These are phyloP conservation scores for Postia placenta DNA, from an alignment of 768 basidiomycete species.

Conservation along the genomic window DNA sequence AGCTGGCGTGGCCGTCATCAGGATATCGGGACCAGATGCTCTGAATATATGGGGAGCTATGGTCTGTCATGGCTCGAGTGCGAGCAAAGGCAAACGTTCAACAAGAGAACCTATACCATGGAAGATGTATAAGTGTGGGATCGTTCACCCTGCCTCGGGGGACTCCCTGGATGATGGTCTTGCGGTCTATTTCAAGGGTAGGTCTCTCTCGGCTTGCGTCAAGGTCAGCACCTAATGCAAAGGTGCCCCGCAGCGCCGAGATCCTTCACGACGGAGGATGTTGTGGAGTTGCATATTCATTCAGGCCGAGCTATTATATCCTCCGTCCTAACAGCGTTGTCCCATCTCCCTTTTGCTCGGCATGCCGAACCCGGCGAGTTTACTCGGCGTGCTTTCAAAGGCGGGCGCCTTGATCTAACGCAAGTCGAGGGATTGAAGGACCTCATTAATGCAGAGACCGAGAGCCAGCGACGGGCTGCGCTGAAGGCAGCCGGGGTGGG, in stretches of 20 bases:
- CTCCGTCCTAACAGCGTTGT: conserved; percentile 60
- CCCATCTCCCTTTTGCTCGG: conserved; percentile 55
- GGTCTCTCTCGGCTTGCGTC: conserved; percentile 9
- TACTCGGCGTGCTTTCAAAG: conserved; percentile 75
- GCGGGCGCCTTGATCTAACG: conserved; percentile 78
- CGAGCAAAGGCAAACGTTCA: conserved; percentile 9
- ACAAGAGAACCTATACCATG: conserved; percentile 45
- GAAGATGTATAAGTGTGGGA: conserved; percentile 62
- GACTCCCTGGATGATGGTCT: conserved; percentile 75
- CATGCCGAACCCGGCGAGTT: conserved; percentile 88
- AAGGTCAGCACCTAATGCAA: neutral
- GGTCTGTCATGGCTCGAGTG: conserved; percentile 32
- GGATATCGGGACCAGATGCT: conserved; percentile 77
- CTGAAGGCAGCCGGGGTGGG: conserved; percentile 62
- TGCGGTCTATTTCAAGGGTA: conserved; percentile 78
- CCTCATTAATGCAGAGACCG: conserved; percentile 85
- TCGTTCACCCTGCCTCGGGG: conserved; percentile 55
- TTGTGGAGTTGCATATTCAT: conserved; percentile 81
- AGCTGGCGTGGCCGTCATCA: conserved; percentile 75
- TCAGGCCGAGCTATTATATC: conserved; percentile 78
- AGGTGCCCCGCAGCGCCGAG: conserved; percentile 47
- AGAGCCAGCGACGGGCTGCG: conserved; percentile 71
- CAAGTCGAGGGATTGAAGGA: conserved; percentile 88
- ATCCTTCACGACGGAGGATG: conserved; percentile 81
- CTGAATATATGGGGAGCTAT: conserved; percentile 54